Evolutionary conservation across 495 filamentous ascomycete species (phyloP), one percentile per base, ranked within the genome.

Genomic region (Penicillium psychrofluorescens): DNA sequence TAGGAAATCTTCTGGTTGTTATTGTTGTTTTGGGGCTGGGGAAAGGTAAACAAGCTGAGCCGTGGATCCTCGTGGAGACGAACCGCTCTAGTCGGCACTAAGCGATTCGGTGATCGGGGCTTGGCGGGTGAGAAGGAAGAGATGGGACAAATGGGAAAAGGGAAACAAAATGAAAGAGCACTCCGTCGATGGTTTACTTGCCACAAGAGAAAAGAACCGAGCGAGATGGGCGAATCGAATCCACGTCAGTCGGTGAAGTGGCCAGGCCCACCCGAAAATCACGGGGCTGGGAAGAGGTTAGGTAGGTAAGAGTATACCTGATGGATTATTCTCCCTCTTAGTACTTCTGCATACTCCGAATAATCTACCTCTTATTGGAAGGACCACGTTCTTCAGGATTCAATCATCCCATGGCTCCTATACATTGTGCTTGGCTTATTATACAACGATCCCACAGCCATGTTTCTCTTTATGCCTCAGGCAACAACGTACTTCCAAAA

Each of bases 11-110:
- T 39, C 16, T 35, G 37, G 45, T 50, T 53, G 55, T 61, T 54
- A 52, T 57, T 56, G 48, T 58, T 56, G 59, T 55, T 59, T 59
- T 58, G 39, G 54, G 48, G 43, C 22, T 22, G 9, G 42, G 47
- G 53, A 56, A 62, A 62, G 57, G 54, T 60, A 61, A 46, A 51
- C 50, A 34, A 68, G 61, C 65, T 63, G 66, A 70, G 59, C 60
- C 64, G 59, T 70, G 64, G 64, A 63, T 66, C 62, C 61, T 54
- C 51, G 11, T 22, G 13, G 38, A 29, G 16, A 7, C 13, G 8
- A 34, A 34, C 32, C 32, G 22, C 22, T 22, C 22, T 22, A 22
- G 22, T 22, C 22, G 22, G 22, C 35, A 8, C 8, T 12, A 12
- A 36, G 8, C n/a, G 16, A 36, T 14, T 12, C 35, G 11, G 43